phyloP scores from a whole-genome alignment of 73 alveolate species.

The Tetrahymena elliotti region DNA sequence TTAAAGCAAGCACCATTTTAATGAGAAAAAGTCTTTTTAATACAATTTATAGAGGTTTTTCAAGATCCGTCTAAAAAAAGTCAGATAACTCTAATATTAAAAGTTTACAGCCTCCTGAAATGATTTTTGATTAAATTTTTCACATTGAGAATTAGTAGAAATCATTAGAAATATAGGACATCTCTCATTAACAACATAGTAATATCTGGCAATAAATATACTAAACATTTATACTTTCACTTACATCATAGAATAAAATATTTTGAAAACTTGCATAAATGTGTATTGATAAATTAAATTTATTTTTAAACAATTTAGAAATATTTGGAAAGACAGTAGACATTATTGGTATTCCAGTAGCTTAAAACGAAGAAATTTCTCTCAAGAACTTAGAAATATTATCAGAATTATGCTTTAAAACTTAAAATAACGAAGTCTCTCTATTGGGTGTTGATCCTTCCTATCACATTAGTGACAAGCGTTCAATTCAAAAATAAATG shows the following conservation, averaged over 20 bases:
- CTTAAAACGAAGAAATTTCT: not conserved
- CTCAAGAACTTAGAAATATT: not conserved
- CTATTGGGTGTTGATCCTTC: not conserved
- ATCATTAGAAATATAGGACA: not conserved
- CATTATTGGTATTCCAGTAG: not conserved
- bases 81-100: not conserved
- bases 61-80: not conserved
- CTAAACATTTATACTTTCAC: too few species aligned
- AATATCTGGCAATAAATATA: not conserved
- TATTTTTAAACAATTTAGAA: too few species aligned
- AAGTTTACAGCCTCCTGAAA: not conserved
- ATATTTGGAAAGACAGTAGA: not conserved
- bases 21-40: not conserved
- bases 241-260: not conserved
- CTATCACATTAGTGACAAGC: not conserved
- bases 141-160: not conserved
- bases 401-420: not conserved
- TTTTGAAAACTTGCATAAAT: not conserved
- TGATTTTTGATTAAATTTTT: not conserved
- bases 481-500: not conserved
- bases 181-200: not conserved
- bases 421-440: not conserved
- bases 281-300: too few species aligned
- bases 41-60: not conserved
- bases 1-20: not conserved